These are phyloP conservation scores for Arthrobotrys entomopaga DNA, from an alignment of 2,329 filamentous ascomycete genomes.

Conservation along the genomic window DNA sequence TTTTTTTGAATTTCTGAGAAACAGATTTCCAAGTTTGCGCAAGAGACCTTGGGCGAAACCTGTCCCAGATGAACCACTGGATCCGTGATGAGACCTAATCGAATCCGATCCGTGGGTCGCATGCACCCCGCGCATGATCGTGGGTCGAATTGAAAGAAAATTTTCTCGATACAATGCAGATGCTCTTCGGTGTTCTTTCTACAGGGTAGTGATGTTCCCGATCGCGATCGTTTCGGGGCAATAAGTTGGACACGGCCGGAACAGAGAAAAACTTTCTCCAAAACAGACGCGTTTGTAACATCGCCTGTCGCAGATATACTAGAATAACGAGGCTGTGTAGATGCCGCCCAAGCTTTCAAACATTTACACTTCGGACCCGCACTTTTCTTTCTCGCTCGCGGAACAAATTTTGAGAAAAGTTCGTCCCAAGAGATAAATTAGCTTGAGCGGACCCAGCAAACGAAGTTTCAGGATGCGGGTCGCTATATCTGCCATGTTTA, in stretches of 20 bases:
- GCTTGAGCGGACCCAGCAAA: not conserved
- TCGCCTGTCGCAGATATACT: slow-evolving; percentile 46
- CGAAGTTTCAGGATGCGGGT: slow-evolving; percentile 29
- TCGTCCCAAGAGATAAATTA: not conserved
- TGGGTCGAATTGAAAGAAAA: not conserved
- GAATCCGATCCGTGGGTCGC: slow-evolving; percentile 20
- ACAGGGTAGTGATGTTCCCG: too few species aligned
- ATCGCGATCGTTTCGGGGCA: slow-evolving; percentile 6
- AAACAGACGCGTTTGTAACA: slow-evolving; percentile 47
- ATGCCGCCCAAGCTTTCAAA: slow-evolving; percentile 36
- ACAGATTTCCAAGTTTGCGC: not conserved
- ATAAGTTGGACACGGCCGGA: slow-evolving; percentile 7
- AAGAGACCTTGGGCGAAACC: slow-evolving; percentile 28
- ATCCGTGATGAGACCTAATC: slow-evolving; percentile 35
- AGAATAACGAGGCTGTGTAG: slow-evolving; percentile 54
- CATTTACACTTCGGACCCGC: slow-evolving; percentile 21
- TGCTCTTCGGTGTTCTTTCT: too few species aligned
- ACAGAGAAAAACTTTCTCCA: slow-evolving; percentile 20
- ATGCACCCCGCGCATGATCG: not conserved
- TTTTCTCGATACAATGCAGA: too few species aligned
- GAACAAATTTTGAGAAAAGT: slow-evolving; percentile 6
- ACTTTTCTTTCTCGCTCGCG: slow-evolving; percentile 5
- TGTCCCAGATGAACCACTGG: slow-evolving; percentile 21
- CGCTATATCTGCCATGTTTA: slow-evolving; percentile 16
- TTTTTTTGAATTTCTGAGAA: too few species aligned